phyloP scores from a whole-genome alignment of 2,329 filamentous ascomycete genomes.

The Aspergillus transmontanensis region DNA sequence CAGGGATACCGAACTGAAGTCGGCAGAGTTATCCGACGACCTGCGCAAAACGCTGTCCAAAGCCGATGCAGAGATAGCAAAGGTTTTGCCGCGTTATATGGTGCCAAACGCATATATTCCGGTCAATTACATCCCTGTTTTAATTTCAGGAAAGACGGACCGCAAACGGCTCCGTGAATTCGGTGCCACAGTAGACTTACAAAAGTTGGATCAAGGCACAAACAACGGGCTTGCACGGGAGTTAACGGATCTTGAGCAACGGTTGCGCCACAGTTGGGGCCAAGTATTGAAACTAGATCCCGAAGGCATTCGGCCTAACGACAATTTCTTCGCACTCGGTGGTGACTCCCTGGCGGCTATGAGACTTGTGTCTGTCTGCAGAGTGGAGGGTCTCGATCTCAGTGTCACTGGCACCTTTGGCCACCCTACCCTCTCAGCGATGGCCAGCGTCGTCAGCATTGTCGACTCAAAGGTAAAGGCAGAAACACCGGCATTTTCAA shows the following conservation, averaged over 20 bases:
- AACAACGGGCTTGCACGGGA: conserved; percentile 21
- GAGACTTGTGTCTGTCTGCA: conserved; percentile 36
- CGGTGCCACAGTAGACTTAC: conserved; percentile 35
- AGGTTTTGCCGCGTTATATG: conserved; percentile 36
- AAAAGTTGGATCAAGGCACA: conserved; percentile 30
- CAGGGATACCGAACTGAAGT: conserved; percentile 19
- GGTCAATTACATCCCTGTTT: conserved; percentile 44
- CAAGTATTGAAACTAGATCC: conserved; percentile 32
- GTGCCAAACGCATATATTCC: conserved; percentile 47
- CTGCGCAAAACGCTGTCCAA: conserved; percentile 20
- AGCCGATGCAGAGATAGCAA: conserved; percentile 27
- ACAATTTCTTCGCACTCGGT: conserved; percentile 42
- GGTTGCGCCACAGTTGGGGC: conserved; percentile 38
- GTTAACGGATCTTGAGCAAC: conserved; percentile 35
- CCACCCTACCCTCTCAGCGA: conserved; percentile 38
- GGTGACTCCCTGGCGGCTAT: conserved; percentile 40
- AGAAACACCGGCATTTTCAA: conserved; percentile 30
- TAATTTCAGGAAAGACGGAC: conserved; percentile 50
- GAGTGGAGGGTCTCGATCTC: conserved; percentile 33
- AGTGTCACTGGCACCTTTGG: conserved; percentile 40
- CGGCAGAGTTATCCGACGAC: conserved; percentile 20
- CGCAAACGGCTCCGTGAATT: conserved; percentile 41
- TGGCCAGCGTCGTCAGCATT: conserved; percentile 43
- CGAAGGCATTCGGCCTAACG: conserved; percentile 37
- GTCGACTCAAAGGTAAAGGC: conserved; percentile 28